Evolutionary conservation across 2,329 filamentous ascomycete genomes (phyloP).

Genomic region (Diplocarpon mali): DNA sequence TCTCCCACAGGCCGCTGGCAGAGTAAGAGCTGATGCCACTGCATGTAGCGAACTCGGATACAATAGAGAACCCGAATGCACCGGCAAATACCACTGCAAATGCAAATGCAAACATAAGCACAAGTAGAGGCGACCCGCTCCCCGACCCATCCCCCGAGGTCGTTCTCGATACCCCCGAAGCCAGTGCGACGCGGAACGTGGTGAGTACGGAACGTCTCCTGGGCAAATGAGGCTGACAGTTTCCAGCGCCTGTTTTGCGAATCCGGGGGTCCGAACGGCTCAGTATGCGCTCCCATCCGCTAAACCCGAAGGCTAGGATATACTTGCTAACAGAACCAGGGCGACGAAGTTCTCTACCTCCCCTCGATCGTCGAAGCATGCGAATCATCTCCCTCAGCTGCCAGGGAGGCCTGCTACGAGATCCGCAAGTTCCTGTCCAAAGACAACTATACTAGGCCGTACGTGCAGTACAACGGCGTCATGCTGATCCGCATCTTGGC

Average conservation of each 20-base stretch:
- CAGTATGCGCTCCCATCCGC: slow-evolving; percentile 32
- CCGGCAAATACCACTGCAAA: no score
- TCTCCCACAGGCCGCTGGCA: not conserved
- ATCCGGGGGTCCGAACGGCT: slow-evolving; percentile 48
- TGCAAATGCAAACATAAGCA: no score
- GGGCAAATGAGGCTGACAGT: slow-evolving; percentile 5
- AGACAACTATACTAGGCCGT: slow-evolving; percentile 52
- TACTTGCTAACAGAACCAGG: slow-evolving; percentile 34
- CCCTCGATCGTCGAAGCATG: slow-evolving; percentile 89
- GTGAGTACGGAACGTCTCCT: slow-evolving; percentile 35
- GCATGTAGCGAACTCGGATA: slow-evolving; percentile 9
- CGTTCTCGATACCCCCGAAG: slow-evolving; percentile 51
- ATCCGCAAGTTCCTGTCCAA: slow-evolving; percentile 75
- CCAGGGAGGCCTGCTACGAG: slow-evolving; percentile 65
- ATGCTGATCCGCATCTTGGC: slow-evolving; percentile 89
- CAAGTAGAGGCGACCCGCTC: not conserved
- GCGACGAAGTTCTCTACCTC: slow-evolving; percentile 84
- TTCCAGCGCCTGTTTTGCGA: slow-evolving; percentile 70
- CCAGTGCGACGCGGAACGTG: slow-evolving; percentile 52
- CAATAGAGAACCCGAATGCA: no score
- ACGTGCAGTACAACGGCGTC: slow-evolving; percentile 87
- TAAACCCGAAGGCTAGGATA: not conserved
- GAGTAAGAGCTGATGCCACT: not conserved
- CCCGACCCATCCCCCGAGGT: slow-evolving; percentile 16
- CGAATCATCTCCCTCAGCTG: slow-evolving; percentile 81